Percentiles rank a stretch among this genome's conserved stretches.
Conservation (phyloP, 331 rosid species). For the Malus hybrid region DNA sequence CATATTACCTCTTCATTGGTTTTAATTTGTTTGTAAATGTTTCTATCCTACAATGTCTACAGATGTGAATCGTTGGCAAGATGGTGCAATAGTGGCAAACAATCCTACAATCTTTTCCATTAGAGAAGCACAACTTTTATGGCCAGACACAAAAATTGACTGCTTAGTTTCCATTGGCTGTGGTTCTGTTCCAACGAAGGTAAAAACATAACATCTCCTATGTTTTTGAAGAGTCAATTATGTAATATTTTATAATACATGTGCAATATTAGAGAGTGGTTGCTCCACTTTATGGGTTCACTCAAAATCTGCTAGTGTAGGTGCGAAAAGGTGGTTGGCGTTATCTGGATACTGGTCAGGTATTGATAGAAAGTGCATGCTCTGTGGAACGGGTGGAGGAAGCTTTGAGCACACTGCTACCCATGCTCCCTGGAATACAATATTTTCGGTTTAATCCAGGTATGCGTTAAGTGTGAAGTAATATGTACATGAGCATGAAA, state of each 20-base stretch:
- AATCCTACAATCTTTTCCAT: slow-evolving; percentile 92
- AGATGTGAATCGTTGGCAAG: slow-evolving; percentile 97
- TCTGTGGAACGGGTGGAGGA: slow-evolving; percentile 96
- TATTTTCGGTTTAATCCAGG: slow-evolving; percentile 97
- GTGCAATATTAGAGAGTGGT: neutral
- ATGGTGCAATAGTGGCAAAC: slow-evolving; percentile 97
- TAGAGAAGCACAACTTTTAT: slow-evolving; percentile 97
- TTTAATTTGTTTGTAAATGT: neutral
- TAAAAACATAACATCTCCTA: slow-evolving; percentile 21
- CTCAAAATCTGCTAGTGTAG: slow-evolving; percentile 33
- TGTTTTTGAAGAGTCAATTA: neutral
- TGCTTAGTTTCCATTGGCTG: slow-evolving; percentile 89
- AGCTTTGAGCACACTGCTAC: slow-evolving; percentile 85
- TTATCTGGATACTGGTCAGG: slow-evolving; percentile 94
- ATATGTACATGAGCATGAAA: slow-evolving; percentile 1
- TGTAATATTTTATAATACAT: neutral
- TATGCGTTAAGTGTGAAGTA: slow-evolving; percentile 19
- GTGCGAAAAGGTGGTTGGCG: slow-evolving; percentile 96
- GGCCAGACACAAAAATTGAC: slow-evolving; percentile 95
- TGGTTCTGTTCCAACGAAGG: slow-evolving; percentile 85
- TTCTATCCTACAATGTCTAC: slow-evolving; percentile 17
- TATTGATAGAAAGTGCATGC: slow-evolving; percentile 91
- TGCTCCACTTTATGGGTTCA: slow-evolving; percentile 10
- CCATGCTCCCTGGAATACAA: slow-evolving; percentile 94
- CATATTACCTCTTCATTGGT: slow-evolving; percentile 17